These are phyloP conservation scores for Globisporangium alternatum DNA, from an alignment of 352 stramenopile genomes.

Conservation along the genomic window DNA sequence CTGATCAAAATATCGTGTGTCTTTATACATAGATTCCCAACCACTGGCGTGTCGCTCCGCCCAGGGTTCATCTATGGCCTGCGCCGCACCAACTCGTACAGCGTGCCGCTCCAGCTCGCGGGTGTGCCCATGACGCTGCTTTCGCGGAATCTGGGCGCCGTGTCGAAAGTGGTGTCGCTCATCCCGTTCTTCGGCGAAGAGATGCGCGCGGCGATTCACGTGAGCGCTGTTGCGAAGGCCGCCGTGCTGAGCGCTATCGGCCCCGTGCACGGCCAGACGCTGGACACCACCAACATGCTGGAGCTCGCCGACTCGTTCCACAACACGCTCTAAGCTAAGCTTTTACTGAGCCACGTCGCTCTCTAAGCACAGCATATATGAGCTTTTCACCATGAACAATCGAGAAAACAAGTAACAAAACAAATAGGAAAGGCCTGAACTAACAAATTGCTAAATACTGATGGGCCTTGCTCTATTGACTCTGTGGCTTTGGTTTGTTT, in stretches of 20 bases:
- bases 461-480: background rate
- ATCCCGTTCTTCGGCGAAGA: constrained; percentile 71
- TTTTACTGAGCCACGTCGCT: background rate
- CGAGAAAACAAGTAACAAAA: background rate
- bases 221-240: constrained; percentile 72
- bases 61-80: constrained; percentile 90
- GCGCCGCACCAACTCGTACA: constrained; percentile 60
- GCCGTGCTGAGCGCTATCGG: constrained; percentile 81
- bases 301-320: constrained; percentile 78
- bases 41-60: constrained; percentile 74
- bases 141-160: constrained; percentile 46
- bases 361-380: background rate
- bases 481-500: background rate
- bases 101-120: constrained; percentile 71
- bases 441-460: background rate
- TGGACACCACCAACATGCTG: constrained; percentile 77
- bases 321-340: constrained; percentile 50
- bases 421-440: background rate
- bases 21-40: constrained; percentile 48
- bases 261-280: constrained; percentile 41
- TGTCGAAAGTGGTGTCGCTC: constrained; percentile 53
- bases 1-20: background rate
- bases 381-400: background rate
- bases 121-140: constrained; percentile 70
- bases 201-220: constrained; percentile 61